phyloP scores from a whole-genome alignment of 176 grass and related monocot species.

The Urochloa ruziziensis region DNA sequence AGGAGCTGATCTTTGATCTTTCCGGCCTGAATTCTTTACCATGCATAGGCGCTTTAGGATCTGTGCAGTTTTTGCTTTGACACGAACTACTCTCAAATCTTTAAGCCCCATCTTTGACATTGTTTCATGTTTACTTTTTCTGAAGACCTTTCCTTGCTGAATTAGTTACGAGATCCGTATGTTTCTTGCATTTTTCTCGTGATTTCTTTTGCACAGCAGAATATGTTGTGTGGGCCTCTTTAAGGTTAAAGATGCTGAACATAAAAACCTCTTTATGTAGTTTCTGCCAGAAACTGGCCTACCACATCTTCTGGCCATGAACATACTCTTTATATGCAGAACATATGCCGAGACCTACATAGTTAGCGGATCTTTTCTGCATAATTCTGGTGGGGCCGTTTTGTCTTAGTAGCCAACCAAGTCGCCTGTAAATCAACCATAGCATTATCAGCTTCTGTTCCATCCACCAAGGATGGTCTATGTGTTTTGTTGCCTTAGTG shows the following conservation, averaged over 20 bases:
- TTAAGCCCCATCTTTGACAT: constrained; percentile 19
- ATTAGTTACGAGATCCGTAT: constrained; percentile 23
- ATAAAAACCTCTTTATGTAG: constrained; percentile 27
- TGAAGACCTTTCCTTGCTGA: constrained; percentile 12
- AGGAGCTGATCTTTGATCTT: background rate
- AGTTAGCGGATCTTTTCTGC: background rate
- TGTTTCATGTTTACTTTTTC: background rate
- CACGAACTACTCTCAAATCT: background rate
- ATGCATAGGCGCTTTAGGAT: background rate
- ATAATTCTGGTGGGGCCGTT: constrained; percentile 7
- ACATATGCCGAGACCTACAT: background rate
- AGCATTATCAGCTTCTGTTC: background rate
- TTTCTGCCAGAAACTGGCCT: constrained; percentile 31
- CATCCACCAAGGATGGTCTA: background rate
- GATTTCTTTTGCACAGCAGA: constrained; percentile 17
- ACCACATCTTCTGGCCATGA: constrained; percentile 22
- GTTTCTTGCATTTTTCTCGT: constrained; percentile 13
- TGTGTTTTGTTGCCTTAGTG: background rate
- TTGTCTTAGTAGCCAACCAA: background rate
- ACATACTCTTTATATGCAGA: background rate
- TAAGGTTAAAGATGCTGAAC: constrained; percentile 19
- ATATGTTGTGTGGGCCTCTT: constrained; percentile 1
- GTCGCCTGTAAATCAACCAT: background rate
- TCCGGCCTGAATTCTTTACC: background rate
- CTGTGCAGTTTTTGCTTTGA: background rate